Percentiles rank a stretch among this genome's conserved stretches.
Evolutionary conservation across 2,329 filamentous ascomycete species (phyloP).

Genomic region (Mycosphaerella arachidis): DNA sequence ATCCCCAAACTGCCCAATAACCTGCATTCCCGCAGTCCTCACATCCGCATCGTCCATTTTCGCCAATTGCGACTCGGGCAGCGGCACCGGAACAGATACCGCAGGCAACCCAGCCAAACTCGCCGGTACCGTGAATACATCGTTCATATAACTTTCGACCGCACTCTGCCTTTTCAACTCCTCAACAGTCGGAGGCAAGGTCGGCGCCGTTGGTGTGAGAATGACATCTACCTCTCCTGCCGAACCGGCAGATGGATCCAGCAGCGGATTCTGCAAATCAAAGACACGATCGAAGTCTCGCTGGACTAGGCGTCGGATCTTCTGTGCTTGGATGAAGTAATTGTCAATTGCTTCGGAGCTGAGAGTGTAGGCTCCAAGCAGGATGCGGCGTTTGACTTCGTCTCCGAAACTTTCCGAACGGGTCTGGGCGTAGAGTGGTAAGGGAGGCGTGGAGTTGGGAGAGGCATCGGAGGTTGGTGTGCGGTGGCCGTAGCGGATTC

Average conservation of each 20-base stretch:
- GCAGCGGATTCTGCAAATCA: conserved; percentile 61
- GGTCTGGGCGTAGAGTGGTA: conserved; percentile 65
- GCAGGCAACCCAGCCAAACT: conserved; percentile 88
- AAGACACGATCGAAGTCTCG: conserved; percentile 83
- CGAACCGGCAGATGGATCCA: conserved; percentile 38
- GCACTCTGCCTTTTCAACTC: conserved; percentile 33
- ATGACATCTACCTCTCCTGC: conserved; percentile 76
- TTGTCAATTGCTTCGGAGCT: conserved; percentile 91
- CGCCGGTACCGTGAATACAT: conserved; percentile 92
- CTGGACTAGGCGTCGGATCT: conserved; percentile 76
- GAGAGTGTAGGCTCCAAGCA: conserved; percentile 84
- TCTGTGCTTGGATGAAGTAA: conserved; percentile 93
- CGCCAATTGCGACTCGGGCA: conserved; percentile 19
- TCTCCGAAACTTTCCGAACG: conserved; percentile 71
- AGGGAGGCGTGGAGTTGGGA: conserved; percentile 21
- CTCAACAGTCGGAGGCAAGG: conserved; percentile 61
- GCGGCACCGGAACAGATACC: conserved; percentile 68
- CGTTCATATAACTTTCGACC: conserved; percentile 74
- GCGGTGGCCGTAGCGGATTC: conserved; percentile 79
- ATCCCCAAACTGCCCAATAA: conserved; percentile 78
- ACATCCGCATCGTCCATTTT: conserved; percentile 31
- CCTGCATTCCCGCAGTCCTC: conserved; percentile 59
- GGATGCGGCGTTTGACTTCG: conserved; percentile 80
- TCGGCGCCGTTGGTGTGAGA: conserved; percentile 81
- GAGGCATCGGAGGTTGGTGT: conserved; percentile 49